Base-by-base conservation (phyloP, 129 eudicot genomes). In the Sambucus nigra region DNA sequence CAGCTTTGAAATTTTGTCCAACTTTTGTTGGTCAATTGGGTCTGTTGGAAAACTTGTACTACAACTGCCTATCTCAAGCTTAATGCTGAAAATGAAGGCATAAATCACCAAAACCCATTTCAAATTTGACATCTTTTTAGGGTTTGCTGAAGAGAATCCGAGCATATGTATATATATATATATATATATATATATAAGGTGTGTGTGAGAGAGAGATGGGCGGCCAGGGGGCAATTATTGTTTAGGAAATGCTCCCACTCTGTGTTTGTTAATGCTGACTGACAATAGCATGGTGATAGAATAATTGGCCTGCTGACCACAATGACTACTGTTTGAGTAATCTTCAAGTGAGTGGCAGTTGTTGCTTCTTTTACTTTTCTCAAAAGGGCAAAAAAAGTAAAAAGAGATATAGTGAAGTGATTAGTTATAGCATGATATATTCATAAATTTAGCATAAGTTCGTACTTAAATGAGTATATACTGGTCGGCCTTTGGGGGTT, bases 1-100 rank as follows among this genome's bases (percentile, higher is more conserved):
- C 39, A 89, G 75, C 61, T 57, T 31, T 5, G 14, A 46, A 12
- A 89, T 77, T 53, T 41, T 59, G 62, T 89, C 95, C 64, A 66
- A 38, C 39, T 65, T 52, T 60, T 88, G 87, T 57, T 70, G 77
- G 51, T 27, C 32, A 64, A 42, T 14, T 47, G 78, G 68, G 77
- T 55, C 89, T 45, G 54, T 22, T 18, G 67, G 47, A 48, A 62
- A 76, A 61, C 55, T 50, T 50, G 54, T 21, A 51, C 55, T 64
- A 45, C 64, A 65, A 14, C 25, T 49, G 49, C 65, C 57, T 33
- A 67, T 29, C 28, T 49, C 38, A 60, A 61, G 50, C 5, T 46
- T 50, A 14, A 51, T 18, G 13, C 41, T 19, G 39, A 68, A 21
- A 47, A 77, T 19, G 2, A 74, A 52, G 48, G 68, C 0, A 47